Conservation (phyloP, 148 eudicot genomes). For the Salicornia ramosissima region DNA sequence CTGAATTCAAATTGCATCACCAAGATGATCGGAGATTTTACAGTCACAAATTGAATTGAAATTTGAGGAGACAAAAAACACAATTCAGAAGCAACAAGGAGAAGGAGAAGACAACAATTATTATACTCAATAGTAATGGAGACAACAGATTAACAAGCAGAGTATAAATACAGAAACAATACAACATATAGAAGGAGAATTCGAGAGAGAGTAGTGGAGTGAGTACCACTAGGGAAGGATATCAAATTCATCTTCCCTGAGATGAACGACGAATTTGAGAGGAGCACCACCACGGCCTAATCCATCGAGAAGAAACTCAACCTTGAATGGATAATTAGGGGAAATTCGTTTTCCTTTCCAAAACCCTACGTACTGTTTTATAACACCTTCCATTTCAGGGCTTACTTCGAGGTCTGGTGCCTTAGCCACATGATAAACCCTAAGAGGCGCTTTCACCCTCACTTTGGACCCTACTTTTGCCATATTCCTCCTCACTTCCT, state of each 20-base stretch:
- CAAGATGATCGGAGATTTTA: no score
- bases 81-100: no score
- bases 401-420: slow-evolving; percentile 46
- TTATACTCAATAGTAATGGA: no score
- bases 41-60: no score
- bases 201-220: no score
- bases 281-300: slow-evolving; percentile 35
- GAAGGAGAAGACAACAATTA: no score
- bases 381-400: slow-evolving; percentile 42
- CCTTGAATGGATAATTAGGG: slow-evolving; percentile 54
- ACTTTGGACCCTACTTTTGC: slow-evolving; percentile 57
- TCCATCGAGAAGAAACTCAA: slow-evolving; percentile 42
- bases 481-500: slow-evolving; percentile 21
- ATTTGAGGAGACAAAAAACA: no score
- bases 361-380: slow-evolving; percentile 54
- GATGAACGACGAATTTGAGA: slow-evolving; percentile 53
- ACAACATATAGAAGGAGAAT: no score
- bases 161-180: no score
- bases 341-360: slow-evolving; percentile 69
- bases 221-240: slow-evolving; percentile 10
- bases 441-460: slow-evolving; percentile 53
- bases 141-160: no score
- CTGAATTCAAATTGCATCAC: no score
- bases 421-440: slow-evolving; percentile 61
- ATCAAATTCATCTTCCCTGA: slow-evolving; percentile 71